These are phyloP conservation scores for Penicillium sp. DNA, from an alignment of 2,329 filamentous ascomycete genomes.

Conservation along the genomic window DNA sequence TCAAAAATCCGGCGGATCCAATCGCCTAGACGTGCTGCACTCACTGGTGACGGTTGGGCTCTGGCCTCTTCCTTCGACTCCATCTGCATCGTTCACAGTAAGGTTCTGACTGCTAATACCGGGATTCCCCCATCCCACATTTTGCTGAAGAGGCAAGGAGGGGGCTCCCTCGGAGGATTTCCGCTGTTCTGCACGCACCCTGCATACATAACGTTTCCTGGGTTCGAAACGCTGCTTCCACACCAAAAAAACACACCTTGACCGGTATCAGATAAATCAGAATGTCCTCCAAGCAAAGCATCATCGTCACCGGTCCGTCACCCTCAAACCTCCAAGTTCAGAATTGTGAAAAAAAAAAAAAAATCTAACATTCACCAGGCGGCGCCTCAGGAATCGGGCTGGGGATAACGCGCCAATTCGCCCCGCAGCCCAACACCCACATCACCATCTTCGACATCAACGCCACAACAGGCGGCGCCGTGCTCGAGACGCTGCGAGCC, in stretches of 20 bases:
- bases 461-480: constrained; percentile 24
- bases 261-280: background rate
- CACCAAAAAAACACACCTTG: background rate
- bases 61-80: background rate
- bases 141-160: background rate
- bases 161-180: background rate
- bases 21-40: background rate
- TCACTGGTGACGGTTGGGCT: background rate
- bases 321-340: background rate
- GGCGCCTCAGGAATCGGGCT: constrained; percentile 45
- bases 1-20: background rate
- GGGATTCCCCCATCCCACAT: constrained; percentile 21
- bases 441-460: constrained; percentile 42
- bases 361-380: constrained; percentile 24
- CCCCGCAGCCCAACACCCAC: constrained; percentile 34
- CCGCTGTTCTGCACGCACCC: background rate
- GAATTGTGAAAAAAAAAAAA: background rate
- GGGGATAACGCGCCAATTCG: constrained; percentile 39
- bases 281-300: constrained; percentile 27
- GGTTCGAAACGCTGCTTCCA: background rate
- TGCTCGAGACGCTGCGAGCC: constrained; percentile 27
- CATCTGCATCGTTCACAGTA: background rate
- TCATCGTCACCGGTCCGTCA: constrained; percentile 35
- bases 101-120: background rate
- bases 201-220: constrained; percentile 3